Conservation (phyloP, 306 rosid species). For the Corylus avellana region DNA sequence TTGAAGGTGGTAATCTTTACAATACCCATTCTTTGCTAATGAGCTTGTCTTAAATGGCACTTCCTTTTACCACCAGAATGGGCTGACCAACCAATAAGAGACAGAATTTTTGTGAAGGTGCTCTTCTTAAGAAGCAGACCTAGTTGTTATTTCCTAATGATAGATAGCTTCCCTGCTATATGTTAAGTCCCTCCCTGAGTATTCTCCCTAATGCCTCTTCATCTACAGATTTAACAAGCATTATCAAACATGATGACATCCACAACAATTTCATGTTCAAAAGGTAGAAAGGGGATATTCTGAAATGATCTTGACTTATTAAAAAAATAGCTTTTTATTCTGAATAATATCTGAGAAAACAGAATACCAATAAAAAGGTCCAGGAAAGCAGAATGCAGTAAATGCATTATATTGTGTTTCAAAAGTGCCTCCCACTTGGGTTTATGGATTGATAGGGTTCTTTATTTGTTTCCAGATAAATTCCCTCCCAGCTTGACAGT, state of each 20-base stretch:
- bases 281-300: background rate
- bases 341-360: background rate
- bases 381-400: background rate
- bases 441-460: slow-evolving; percentile 24
- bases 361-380: too few relatives aligned
- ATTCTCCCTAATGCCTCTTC: background rate
- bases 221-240: background rate
- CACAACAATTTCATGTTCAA: background rate
- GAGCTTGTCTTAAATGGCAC: too few relatives aligned
- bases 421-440: background rate
- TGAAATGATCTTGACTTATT: background rate
- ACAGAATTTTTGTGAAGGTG: background rate
- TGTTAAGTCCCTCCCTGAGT: background rate
- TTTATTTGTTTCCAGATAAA: slow-evolving; percentile 52
- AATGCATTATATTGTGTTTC: background rate
- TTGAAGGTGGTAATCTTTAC: background rate
- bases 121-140: background rate
- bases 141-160: background rate
- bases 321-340: background rate
- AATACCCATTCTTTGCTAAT: too few relatives aligned
- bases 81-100: too few relatives aligned
- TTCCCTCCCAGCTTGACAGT: slow-evolving; percentile 80
- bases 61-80: too few relatives aligned
- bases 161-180: background rate
- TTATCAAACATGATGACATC: background rate